Base-by-base conservation (phyloP, 2,329 filamentous ascomycete species). In the Alternaria rosae region DNA sequence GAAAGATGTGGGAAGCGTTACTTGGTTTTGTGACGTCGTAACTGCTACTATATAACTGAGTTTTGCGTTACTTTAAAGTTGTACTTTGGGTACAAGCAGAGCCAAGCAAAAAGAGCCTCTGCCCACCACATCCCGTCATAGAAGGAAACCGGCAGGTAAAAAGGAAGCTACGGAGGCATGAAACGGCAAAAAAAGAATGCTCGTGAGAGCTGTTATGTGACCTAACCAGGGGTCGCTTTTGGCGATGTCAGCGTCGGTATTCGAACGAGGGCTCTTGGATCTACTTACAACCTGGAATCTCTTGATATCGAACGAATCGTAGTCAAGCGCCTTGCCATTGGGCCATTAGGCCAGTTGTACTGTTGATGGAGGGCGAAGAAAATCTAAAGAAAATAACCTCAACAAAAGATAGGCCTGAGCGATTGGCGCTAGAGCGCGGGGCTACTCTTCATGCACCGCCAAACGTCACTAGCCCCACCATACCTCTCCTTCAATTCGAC, bases 301-400 rank as follows among this genome's bases (percentile, higher is more conserved):
- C 70, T 73, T 75, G 72, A 75, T 75, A 47, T 51, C 62, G 43
- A 52, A 53, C 15, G n/a, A 64, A 71, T 83, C 83, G 83, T 84
- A 85, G 83, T 84, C 83, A 84, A 84, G 81, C 83, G 82, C 83
- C 83, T 84, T 85, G 82, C 82, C 83, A 85, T 85, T 85, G 82
- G 82, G 83, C 83, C 83, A 85, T 71, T 70, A 64, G 70, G 61
- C 72, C 72, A 55, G 61, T 66, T 62, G 32, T 65, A 23, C 15
- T 44, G 12, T 11, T 48, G 42, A 54, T 69, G 56, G 13, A 41
- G 43, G 21, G 12, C 15, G 20, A 13, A 7, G 0, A 0, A n/a
- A 10, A 30, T 28, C 26, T 32, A 5, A 15, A 21, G 5, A 52
- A 32, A 53, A 63, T 59, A 54, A n/a, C n/a, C n/a, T n/a, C n/a